Base-by-base conservation (phyloP, 202 grass and related monocot genomes). In the Zizania palustris region DNA sequence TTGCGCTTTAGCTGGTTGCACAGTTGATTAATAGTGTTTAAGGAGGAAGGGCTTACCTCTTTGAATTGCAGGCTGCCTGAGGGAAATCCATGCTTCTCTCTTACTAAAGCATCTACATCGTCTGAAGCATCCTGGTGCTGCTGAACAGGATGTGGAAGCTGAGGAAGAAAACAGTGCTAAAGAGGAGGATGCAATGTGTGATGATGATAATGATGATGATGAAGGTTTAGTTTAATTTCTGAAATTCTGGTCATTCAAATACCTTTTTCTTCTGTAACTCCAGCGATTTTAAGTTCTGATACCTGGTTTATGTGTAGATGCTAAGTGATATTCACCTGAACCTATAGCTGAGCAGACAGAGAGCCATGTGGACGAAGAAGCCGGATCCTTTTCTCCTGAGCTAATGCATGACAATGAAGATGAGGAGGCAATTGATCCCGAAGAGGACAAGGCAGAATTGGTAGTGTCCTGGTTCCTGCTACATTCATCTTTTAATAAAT, bases 401-500 rank as follows among this genome's bases (percentile, higher is more conserved):
- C 79, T 99, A 50, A 85, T 87, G 89, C 96, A 99, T 51, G 89
- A 78, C 49, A 60, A 76, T 90, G 96, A 90, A 85, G 89, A 90
- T 45, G 96, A 95, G 81, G 92, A 85, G 76, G 96, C 92, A 77
- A 90, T 99, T 70, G 96, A 99, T 89, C 96, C 96, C 85, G 96
- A 92, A 53, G 92, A 93, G 83, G 96, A 99, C 83, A 87, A 85
- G 76, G 91, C 87, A 33, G 96, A 99, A 71, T 77, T 99, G 89
- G 95, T 98, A 88, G 14, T 65, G 42, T 75, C 22, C 45, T 8
- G 35, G 45, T 75, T 59, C 45, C 69, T 71, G 34, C 9, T 77
- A n/a, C 41, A 14, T 58, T 85, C 63, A 44, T 33, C 39, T 73
- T 65, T 41, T 67, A 72, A 22, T 65, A 35, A 63, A 74, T 5